phyloP scores from a whole-genome alignment of 441 rosid genomes.

The Melianthus villosus region DNA sequence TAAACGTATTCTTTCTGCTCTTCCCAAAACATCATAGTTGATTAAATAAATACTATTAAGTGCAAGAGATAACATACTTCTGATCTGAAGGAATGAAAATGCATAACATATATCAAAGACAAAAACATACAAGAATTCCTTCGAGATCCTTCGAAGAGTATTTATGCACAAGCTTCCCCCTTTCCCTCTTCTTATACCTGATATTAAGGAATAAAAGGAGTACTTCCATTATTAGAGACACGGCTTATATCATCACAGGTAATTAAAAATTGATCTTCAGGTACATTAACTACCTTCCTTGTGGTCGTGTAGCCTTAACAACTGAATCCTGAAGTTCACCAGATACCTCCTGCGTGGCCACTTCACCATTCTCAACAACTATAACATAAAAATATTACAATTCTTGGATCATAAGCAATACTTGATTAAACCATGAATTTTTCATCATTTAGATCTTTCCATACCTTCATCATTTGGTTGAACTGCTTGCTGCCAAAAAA shows the following conservation, averaged over 20 bases:
- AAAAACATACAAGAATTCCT: conserved; percentile 68
- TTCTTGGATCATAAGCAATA: neutral
- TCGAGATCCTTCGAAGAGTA: conserved; percentile 81
- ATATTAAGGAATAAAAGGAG: conserved; percentile 4
- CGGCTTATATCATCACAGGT: neutral
- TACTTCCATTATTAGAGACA: neutral
- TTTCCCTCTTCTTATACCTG: conserved; percentile 76
- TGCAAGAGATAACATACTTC: too few species aligned
- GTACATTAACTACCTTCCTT: conserved; percentile 79
- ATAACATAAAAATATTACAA: conserved; percentile 11
- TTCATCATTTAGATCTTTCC: neutral
- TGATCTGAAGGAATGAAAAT: too few species aligned
- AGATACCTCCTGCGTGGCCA: conserved; percentile 17
- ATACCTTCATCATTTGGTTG: conserved; percentile 42
- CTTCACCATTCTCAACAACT: conserved; percentile 12
- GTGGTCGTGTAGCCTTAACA: conserved; percentile 65
- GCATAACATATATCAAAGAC: too few species aligned
- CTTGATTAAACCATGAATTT: neutral
- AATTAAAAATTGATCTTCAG: too few species aligned
- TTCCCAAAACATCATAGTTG: too few species aligned
- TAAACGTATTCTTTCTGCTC: too few species aligned
- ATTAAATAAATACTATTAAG: too few species aligned
- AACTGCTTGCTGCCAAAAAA: conserved; percentile 29
- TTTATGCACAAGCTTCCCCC: conserved; percentile 65
- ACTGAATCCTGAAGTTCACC: conserved; percentile 21